A percentile compares a stretch with the other conserved stretches of the same genome.
Evolutionary conservation across 2,329 filamentous ascomycete species (phyloP).

Genomic region (Penicillium sp.): DNA sequence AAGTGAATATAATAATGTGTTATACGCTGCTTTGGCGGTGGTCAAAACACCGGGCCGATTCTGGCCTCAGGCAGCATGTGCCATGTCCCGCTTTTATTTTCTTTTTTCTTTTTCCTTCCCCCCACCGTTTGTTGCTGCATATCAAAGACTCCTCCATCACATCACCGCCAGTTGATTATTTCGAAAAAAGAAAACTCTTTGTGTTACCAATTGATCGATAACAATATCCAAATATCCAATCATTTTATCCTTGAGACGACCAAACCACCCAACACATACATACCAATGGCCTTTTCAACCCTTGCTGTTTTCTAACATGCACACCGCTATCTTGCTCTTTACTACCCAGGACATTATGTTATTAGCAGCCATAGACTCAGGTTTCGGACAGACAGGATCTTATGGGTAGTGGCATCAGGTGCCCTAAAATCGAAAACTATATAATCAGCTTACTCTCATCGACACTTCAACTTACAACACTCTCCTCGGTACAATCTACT

Average conservation of each 20-base stretch:
- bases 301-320: conserved; percentile 3
- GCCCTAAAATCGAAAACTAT: neutral
- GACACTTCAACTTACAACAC: neutral
- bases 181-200: neutral
- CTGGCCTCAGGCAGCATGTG: conserved; percentile 2
- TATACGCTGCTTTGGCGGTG: too few relatives aligned
- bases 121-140: neutral
- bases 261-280: neutral
- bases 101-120: neutral
- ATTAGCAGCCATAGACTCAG: neutral
- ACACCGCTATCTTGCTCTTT: conserved; percentile 1
- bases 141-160: too few relatives aligned
- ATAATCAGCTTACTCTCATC: neutral
- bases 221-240: neutral
- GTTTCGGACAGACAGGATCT: neutral
- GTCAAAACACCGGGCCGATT: too few relatives aligned
- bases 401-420: conserved; percentile 7
- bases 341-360: neutral
- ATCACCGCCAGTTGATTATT: neutral
- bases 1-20: too few relatives aligned
- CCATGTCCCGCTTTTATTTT: neutral
- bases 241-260: neutral
- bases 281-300: neutral
- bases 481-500: neutral
- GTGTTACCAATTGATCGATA: neutral